These are phyloP conservation scores for Corylus heterophylla DNA, from an alignment of 306 rosid genomes.

Conservation along the genomic window DNA sequence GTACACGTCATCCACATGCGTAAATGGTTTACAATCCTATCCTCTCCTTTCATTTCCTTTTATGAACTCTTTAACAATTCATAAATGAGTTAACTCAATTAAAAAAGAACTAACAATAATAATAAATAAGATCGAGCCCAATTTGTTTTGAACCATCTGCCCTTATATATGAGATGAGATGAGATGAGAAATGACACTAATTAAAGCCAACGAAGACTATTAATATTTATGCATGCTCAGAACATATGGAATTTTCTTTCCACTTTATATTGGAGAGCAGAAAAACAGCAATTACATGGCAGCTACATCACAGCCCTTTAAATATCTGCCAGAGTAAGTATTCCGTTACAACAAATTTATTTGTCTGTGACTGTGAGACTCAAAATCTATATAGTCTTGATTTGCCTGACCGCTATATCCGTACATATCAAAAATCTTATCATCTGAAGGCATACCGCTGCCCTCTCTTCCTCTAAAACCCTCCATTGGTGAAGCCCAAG, in stretches of 20 bases:
- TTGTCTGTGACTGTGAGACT: constrained; percentile 76
- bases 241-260: constrained; percentile 34
- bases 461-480: constrained; percentile 84
- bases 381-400: constrained; percentile 62
- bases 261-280: constrained; percentile 23
- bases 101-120: too few relatives aligned
- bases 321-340: neutral
- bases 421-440: constrained; percentile 67
- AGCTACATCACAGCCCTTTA: constrained; percentile 22
- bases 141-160: neutral
- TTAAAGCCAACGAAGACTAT: neutral
- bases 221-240: constrained; percentile 15
- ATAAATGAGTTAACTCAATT: too few relatives aligned
- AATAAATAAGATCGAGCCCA: too few relatives aligned
- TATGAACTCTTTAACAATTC: too few relatives aligned
- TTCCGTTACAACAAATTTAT: constrained; percentile 66
- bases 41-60: too few relatives aligned
- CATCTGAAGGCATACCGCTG: constrained; percentile 62
- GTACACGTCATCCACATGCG: too few relatives aligned
- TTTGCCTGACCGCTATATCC: constrained; percentile 61
- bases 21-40: too few relatives aligned
- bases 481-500: constrained; percentile 77
- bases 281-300: constrained; percentile 12
- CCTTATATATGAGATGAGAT: too few relatives aligned
- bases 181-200: too few relatives aligned